Conservation (phyloP, 2,329 filamentous ascomycete species). For the Mollisiaceae sp. region DNA sequence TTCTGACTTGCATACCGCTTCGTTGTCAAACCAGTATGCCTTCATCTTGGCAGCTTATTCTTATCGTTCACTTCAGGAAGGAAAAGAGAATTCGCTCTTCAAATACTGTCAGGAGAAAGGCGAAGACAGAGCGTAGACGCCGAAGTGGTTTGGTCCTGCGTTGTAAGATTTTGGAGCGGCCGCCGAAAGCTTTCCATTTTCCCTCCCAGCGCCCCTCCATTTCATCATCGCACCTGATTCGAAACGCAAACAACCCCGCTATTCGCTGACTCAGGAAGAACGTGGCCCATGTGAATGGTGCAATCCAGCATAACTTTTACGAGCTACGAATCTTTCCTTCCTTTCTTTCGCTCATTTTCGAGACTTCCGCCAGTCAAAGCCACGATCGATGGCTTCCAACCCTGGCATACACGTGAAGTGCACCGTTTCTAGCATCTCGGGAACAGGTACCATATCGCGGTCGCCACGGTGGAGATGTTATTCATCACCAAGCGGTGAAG, state of each 20-base stretch:
- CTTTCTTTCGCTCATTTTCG: not conserved
- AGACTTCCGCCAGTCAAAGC: not conserved
- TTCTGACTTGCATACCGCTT: slow-evolving; percentile 52
- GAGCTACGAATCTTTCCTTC: slow-evolving; percentile 2
- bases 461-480: not conserved
- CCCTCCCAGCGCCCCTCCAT: slow-evolving; percentile 12
- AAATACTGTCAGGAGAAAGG: not conserved
- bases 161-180: slow-evolving; percentile 12
- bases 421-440: not conserved
- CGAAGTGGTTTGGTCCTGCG: not conserved
- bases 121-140: not conserved
- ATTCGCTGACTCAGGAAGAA: slow-evolving; percentile 4
- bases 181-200: not conserved
- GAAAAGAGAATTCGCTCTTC: not conserved
- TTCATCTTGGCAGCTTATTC: slow-evolving; percentile 56
- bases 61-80: not conserved
- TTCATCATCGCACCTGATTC: slow-evolving; percentile 19
- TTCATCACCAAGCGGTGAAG: slow-evolving; percentile 6
- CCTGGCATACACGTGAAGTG: not conserved
- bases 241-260: not conserved
- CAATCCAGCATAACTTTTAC: not conserved
- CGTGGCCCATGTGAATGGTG: not conserved
- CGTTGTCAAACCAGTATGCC: slow-evolving; percentile 75
- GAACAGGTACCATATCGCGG: not conserved
- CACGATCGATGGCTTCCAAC: not conserved